phyloP scores from a whole-genome alignment of 768 basidiomycete genomes.

The Lepiota brunneoincarnata region DNA sequence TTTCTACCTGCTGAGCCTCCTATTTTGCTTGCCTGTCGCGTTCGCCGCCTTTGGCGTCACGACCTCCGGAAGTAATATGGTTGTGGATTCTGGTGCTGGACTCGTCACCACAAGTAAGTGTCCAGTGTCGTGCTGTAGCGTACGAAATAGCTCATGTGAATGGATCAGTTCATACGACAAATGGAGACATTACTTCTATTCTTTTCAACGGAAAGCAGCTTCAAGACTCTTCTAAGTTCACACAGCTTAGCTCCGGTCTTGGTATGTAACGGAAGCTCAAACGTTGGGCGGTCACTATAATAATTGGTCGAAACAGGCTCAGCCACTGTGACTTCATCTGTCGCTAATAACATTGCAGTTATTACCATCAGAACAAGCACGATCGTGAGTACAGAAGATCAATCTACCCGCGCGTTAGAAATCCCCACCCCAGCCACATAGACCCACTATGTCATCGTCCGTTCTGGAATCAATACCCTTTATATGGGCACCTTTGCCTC shows the following conservation, averaged over 20 bases:
- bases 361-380: conserved; percentile 43
- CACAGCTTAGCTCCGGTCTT: conserved; percentile 45
- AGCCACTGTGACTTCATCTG: conserved; percentile 37
- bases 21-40: conserved; percentile 26
- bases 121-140: not conserved
- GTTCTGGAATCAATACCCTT: conserved; percentile 39
- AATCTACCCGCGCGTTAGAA: not conserved
- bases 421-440: conserved; percentile 14
- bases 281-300: not conserved
- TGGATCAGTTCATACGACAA: conserved; percentile 33
- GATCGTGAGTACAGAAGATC: conserved; percentile 27
- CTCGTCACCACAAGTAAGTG: conserved; percentile 40
- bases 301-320: conserved; percentile 24
- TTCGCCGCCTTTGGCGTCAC: conserved; percentile 46
- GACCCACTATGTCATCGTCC: conserved; percentile 47
- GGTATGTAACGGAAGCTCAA: conserved; percentile 20
- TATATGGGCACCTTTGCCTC: conserved; percentile 46
- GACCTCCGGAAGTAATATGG: conserved; percentile 35
- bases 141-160: not conserved
- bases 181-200: conserved; percentile 46
- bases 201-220: conserved; percentile 43
- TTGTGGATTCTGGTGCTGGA: conserved; percentile 44
- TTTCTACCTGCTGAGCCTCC: conserved; percentile 21
- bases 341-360: conserved; percentile 36
- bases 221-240: conserved; percentile 42